Conservation (phyloP, 2,329 filamentous ascomycete species). For the Pestalotiopsis sp. region DNA sequence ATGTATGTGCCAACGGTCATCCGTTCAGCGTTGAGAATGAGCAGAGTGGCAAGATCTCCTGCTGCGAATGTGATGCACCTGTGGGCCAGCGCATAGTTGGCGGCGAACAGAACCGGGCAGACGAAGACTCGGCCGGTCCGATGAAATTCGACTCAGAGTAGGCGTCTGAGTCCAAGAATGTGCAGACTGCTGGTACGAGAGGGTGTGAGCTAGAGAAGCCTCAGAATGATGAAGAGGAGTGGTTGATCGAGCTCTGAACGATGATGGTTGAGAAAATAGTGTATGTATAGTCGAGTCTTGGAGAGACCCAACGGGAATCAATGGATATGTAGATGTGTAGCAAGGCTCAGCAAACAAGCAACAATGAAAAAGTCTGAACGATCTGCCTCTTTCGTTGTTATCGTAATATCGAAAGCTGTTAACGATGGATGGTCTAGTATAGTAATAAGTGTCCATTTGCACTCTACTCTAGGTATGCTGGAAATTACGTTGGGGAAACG, state of each 20-base stretch:
- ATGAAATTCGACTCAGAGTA: neutral
- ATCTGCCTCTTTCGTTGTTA: too few species aligned
- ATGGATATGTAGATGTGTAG: too few species aligned
- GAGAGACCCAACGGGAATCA: too few species aligned
- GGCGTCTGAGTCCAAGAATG: neutral
- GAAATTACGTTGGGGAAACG: too few species aligned
- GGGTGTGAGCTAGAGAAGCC: too few species aligned
- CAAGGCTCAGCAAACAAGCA: too few species aligned
- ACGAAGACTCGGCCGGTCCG: neutral
- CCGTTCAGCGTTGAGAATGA: conserved; percentile 60
- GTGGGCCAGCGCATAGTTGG: neutral
- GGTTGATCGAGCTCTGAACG: neutral
- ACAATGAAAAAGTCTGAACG: too few species aligned
- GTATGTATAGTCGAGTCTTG: too few species aligned
- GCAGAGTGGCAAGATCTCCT: neutral
- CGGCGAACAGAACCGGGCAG: neutral
- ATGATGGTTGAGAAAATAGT: neutral
- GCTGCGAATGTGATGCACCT: conserved; percentile 3
- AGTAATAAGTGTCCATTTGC: too few species aligned
- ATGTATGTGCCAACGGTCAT: conserved; percentile 58
- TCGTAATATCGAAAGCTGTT: too few species aligned
- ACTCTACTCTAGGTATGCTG: too few species aligned
- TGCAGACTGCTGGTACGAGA: neutral
- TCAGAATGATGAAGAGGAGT: neutral
- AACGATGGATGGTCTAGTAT: too few species aligned